A percentile compares a stretch with the other conserved stretches of the same genome.
Evolutionary conservation across 139 green algal genomes (phyloP).

Genomic region (Pseudopediastrum boryanum): DNA sequence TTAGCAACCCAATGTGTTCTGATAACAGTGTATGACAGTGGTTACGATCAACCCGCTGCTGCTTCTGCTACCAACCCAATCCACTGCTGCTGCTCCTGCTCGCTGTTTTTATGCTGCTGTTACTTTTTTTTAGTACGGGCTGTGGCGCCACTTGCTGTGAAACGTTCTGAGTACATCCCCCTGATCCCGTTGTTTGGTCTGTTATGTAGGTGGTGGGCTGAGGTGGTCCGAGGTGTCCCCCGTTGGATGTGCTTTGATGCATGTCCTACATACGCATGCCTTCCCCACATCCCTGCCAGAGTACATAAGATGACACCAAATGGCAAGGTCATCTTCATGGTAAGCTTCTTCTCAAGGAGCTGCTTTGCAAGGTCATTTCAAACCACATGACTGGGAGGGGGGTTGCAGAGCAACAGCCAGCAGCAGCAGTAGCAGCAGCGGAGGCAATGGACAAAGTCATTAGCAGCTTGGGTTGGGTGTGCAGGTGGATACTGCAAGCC

Average conservation of each 20-base stretch:
- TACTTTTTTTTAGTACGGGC: no score
- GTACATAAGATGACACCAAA: conserved; percentile 66
- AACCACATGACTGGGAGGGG: background rate
- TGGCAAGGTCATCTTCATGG: conserved; percentile 83
- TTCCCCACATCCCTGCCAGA: conserved; percentile 68
- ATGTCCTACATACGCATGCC: conserved; percentile 74
- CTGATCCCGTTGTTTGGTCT: background rate
- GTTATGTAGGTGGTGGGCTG: conserved; percentile 54
- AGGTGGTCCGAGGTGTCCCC: conserved; percentile 45
- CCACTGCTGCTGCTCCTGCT: background rate
- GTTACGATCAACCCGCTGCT: no score
- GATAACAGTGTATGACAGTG: no score
- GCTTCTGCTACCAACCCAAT: background rate
- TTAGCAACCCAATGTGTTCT: no score
- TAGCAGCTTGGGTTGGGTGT: no score
- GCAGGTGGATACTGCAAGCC: no score
- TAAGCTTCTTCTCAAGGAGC: conserved; percentile 22
- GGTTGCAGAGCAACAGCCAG: background rate
- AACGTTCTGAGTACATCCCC: background rate
- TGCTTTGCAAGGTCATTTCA: background rate
- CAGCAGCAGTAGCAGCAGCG: background rate
- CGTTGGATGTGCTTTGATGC: conserved; percentile 82
- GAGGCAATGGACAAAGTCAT: no score
- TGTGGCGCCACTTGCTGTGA: no score
- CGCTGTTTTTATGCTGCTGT: no score